Conservation (phyloP, 345 rosid genomes). For the Brassica carinata region DNA sequence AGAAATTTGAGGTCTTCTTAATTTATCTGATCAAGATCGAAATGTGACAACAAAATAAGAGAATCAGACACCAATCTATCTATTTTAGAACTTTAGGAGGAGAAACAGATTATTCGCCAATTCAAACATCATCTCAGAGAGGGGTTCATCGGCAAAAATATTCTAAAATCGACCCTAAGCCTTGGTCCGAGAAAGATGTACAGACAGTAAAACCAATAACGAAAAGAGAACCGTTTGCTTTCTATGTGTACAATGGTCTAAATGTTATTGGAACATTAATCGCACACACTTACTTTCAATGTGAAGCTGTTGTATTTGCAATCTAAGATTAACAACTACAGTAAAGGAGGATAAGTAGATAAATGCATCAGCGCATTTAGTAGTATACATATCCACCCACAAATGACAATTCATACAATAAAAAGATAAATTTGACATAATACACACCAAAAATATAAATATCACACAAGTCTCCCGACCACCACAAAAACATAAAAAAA, state of each 20-base stretch:
- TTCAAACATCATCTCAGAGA: constrained; percentile 2
- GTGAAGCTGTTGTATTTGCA: constrained; percentile 28
- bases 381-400: constrained; percentile 34
- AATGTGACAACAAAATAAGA: constrained; percentile 7
- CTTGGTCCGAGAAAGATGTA: constrained; percentile 3
- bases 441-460: constrained; percentile 32
- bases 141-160: background rate
- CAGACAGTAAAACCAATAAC: constrained; percentile 1
- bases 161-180: background rate
- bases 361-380: constrained; percentile 37
- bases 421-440: constrained; percentile 8
- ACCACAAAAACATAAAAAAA: constrained; percentile 16
- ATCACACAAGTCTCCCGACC: constrained; percentile 8
- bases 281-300: background rate
- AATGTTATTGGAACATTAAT: background rate
- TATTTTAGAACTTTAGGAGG: constrained; percentile 8
- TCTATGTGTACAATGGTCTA: constrained; percentile 1
- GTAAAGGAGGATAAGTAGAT: constrained; percentile 29
- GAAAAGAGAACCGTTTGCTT: background rate
- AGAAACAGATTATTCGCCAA: background rate
- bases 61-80: background rate
- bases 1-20: background rate
- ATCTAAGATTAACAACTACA: constrained; percentile 22
- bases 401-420: constrained; percentile 22
- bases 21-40: background rate